Conservation (phyloP, 768 basidiomycete genomes). For the Russula sp. region DNA sequence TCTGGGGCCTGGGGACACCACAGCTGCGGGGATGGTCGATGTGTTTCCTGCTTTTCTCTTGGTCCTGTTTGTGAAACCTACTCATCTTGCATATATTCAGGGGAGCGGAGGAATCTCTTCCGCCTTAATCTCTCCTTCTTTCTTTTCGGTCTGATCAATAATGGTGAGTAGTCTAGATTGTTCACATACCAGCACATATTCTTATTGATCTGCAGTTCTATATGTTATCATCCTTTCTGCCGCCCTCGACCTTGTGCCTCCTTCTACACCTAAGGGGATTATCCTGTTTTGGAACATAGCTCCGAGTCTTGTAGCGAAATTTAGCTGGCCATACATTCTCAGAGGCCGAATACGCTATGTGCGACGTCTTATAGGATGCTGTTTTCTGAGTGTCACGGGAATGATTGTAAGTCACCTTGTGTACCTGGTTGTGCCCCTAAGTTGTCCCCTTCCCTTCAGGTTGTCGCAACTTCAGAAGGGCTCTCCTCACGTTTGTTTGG, state of each 20-base stretch:
- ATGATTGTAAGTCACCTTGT: constrained; percentile 63
- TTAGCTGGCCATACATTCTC: constrained; percentile 88
- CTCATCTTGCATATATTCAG: background rate
- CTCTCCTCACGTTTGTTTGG: constrained; percentile 18
- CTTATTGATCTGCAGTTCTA: constrained; percentile 45
- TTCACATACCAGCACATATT: background rate
- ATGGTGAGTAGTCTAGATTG: constrained; percentile 42
- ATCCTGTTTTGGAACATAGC: constrained; percentile 94
- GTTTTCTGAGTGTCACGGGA: constrained; percentile 64
- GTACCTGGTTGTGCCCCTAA: too few species aligned
- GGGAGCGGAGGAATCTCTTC: constrained; percentile 24
- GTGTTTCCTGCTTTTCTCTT: background rate
- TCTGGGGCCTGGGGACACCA: background rate
- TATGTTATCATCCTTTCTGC: constrained; percentile 97
- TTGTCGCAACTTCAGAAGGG: constrained; percentile 17
- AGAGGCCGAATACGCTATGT: constrained; percentile 81
- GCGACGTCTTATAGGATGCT: constrained; percentile 68
- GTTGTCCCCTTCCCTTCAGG: constrained; percentile 8
- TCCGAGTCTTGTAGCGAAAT: constrained; percentile 78
- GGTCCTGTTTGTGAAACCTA: background rate
- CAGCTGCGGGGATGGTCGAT: background rate
- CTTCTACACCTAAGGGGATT: constrained; percentile 88
- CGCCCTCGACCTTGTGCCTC: constrained; percentile 88
- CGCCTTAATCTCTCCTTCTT: constrained; percentile 65
- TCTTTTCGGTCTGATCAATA: constrained; percentile 88